Evolutionary conservation across 1,284 basidiomycete species (phyloP), one percentile per base, ranked within the genome.

Genomic region (Sporisorium sorghi): DNA sequence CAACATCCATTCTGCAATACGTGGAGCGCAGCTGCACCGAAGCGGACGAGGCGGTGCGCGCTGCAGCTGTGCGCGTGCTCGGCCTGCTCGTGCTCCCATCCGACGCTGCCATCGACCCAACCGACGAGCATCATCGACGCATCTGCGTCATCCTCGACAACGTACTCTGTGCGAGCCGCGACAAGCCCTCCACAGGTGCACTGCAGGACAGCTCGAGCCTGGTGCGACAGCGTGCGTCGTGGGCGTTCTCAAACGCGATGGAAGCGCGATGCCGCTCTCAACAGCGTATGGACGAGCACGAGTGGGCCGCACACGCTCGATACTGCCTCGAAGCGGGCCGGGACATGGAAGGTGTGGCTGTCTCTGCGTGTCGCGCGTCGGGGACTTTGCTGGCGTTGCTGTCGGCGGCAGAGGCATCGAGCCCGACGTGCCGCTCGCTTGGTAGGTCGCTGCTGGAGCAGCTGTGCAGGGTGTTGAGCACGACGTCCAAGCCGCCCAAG

Each of bases 151-250:
- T 30, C 2, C 15, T 58, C 37, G n/a, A 54, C 15, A n/a, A 10
- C 9, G 43, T 58, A 0, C 54, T 72, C 6, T 60, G 61, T 57
- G 46, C 50, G 19, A 35, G 23, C 6, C 7, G 21, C 15, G 43
- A 28, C 12, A 12, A 26, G n/a, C 15, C 5, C 4, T 23, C 12
- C 11, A 24, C 6, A 5, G 55, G 43, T 15, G 42, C 43, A 1
- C 49, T 73, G 32, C 43, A 57, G 21, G 70, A 73, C 26, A 50
- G 26, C n/a, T 73, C 70, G 12, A 59, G 64, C 33, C 28, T 73
- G 26, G 70, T 73, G 8, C 70, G 70, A 2, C 70, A 73, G 47
- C 59, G 70, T 46, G 70, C 70, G 5, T 43, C 58, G 7, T 73
- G 70, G 70, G 46, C 56, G 1, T 66, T 67, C 17, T 58, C 70